phyloP scores from a whole-genome alignment of 75 land plant species.

The Pseudotsuga menziesii region DNA sequence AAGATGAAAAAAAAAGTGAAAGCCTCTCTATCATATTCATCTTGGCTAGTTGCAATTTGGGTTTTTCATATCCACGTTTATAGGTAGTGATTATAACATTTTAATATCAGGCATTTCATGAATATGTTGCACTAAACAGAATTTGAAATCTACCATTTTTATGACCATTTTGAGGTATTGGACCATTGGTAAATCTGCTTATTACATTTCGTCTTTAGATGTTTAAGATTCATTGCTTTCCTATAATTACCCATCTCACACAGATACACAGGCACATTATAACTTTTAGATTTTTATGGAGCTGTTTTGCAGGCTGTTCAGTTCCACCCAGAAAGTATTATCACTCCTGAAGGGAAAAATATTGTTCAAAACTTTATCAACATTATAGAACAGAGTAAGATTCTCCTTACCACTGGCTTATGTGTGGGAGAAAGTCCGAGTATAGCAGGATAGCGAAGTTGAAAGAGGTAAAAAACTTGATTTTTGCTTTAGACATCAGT shows the following conservation, averaged over 20 bases:
- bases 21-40: neutral
- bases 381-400: conserved; percentile 25
- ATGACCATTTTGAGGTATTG: neutral
- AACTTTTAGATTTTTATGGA: neutral
- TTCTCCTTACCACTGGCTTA: neutral
- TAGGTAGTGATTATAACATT: neutral
- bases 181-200: neutral
- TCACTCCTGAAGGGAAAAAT: conserved; percentile 70
- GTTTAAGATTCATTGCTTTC: neutral
- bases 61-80: neutral
- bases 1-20: neutral
- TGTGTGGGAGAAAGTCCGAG: neutral
- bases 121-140: neutral
- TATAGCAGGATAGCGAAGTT: no score
- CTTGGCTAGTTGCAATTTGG: neutral
- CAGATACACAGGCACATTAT: neutral
- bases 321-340: conserved; percentile 97
- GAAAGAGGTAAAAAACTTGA: no score
- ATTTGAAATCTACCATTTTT: neutral
- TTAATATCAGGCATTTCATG: neutral
- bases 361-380: conserved; percentile 78
- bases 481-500: no score
- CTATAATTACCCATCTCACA: neutral
- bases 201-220: neutral
- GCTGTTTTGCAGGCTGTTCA: conserved; percentile 81